Percentiles rank a stretch among this genome's conserved stretches.
phyloP scores from a whole-genome alignment of 345 rosid genomes.

The Arabidopsis arenosa region DNA sequence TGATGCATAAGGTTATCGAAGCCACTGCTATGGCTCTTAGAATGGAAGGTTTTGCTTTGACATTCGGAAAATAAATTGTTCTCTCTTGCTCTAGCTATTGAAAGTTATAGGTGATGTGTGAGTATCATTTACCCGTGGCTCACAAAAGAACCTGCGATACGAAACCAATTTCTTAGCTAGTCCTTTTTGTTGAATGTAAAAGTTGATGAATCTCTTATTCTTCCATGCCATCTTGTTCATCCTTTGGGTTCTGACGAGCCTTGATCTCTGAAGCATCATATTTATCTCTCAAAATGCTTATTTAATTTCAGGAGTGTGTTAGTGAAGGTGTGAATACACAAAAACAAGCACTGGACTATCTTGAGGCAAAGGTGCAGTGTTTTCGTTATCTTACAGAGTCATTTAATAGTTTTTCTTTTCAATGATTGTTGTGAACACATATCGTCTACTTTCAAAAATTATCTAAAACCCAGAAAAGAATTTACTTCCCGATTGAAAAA shows the following conservation, averaged over 20 bases:
- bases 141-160: neutral
- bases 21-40: conserved; percentile 17
- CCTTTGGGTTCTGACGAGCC: conserved; percentile 15
- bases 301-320: conserved; percentile 80
- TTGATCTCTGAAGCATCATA: conserved; percentile 18
- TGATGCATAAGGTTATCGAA: neutral
- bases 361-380: conserved; percentile 69
- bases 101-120: conserved; percentile 10
- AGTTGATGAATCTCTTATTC: neutral
- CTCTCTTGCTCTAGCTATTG: conserved; percentile 7
- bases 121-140: conserved; percentile 14
- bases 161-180: conserved; percentile 12
- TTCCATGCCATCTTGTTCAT: conserved; percentile 18
- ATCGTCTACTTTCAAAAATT: conserved; percentile 14
- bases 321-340: conserved; percentile 58
- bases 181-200: neutral
- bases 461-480: conserved; percentile 12
- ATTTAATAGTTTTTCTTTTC: neutral
- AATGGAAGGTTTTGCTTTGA: conserved; percentile 10
- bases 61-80: neutral
- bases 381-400: conserved; percentile 18
- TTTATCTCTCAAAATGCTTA: conserved; percentile 11
- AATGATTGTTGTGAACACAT: conserved; percentile 18
- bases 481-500: neutral
- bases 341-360: conserved; percentile 73